Percentiles rank a stretch among this genome's conserved stretches.
These are phyloP conservation scores for Agaricus blazei DNA, from an alignment of 768 basidiomycete species.

Conservation along the genomic window DNA sequence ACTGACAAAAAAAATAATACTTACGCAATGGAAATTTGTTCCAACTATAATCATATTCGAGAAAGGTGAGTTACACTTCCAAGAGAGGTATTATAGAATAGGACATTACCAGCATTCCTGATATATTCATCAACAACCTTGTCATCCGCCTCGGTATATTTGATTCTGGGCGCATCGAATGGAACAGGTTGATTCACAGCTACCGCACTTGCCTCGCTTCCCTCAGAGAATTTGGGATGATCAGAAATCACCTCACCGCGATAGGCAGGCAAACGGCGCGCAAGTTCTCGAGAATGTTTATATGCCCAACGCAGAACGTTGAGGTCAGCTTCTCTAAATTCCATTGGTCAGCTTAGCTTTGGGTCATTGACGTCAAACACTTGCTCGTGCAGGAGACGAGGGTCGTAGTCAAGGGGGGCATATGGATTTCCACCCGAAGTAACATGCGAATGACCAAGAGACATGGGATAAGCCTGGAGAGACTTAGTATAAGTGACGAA, in stretches of 20 bases:
- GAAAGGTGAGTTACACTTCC: neutral
- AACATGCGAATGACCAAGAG: slow-evolving; percentile 46
- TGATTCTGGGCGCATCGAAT: slow-evolving; percentile 29
- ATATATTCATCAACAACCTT: slow-evolving; percentile 35
- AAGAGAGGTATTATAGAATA: too few species aligned
- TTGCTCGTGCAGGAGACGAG: slow-evolving; percentile 40
- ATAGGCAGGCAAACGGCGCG: slow-evolving; percentile 45
- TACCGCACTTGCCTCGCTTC: slow-evolving; percentile 24
- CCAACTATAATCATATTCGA: slow-evolving; percentile 20
- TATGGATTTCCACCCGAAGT: slow-evolving; percentile 33
- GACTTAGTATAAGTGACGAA: neutral
- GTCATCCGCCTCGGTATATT: slow-evolving; percentile 37
- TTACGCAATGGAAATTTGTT: slow-evolving; percentile 43
- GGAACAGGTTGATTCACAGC: slow-evolving; percentile 24
- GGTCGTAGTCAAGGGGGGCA: slow-evolving; percentile 38
- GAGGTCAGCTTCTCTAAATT: slow-evolving; percentile 36
- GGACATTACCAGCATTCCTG: slow-evolving; percentile 24
- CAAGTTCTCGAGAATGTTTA: slow-evolving; percentile 50
- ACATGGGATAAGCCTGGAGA: slow-evolving; percentile 31
- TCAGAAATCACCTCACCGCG: slow-evolving; percentile 30
- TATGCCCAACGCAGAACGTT: slow-evolving; percentile 44
- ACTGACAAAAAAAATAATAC: neutral
- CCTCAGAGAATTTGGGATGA: slow-evolving; percentile 33
- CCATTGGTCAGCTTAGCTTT: neutral
- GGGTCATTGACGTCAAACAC: slow-evolving; percentile 10